Evolutionary conservation across 1,139 yeast genomes (phyloP).

Genomic region (Kodamaea derodonti): DNA sequence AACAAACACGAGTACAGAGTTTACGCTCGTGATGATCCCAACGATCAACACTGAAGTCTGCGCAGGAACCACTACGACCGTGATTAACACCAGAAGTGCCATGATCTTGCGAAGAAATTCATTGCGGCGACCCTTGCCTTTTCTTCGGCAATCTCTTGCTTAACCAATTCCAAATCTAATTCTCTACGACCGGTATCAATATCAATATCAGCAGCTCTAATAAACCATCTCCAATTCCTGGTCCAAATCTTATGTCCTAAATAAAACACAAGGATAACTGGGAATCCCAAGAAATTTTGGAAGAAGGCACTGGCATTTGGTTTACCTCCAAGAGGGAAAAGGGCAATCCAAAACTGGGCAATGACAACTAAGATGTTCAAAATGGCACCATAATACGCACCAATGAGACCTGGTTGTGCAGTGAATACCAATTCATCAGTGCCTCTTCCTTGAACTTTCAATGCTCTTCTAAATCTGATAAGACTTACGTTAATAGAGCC

Average conservation of each 20-base stretch:
- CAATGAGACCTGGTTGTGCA: constrained; percentile 30
- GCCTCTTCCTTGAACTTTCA: constrained; percentile 29
- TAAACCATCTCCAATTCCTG: constrained; percentile 38
- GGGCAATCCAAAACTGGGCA: constrained; percentile 43
- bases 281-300: constrained; percentile 51
- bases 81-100: constrained; percentile 46
- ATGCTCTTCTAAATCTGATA: constrained; percentile 33
- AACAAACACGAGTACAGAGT: too few relatives aligned
- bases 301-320: constrained; percentile 44
- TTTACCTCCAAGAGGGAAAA: constrained; percentile 32
- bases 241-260: constrained; percentile 48
- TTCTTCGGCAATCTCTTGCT: constrained; percentile 50
- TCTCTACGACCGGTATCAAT: constrained; percentile 53
- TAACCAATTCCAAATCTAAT: constrained; percentile 48
- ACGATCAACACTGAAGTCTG: too few relatives aligned
- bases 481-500: constrained; percentile 33
- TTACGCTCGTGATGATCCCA: too few relatives aligned
- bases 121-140: constrained; percentile 29
- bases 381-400: constrained; percentile 27
- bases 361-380: constrained; percentile 28
- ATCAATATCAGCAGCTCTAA: constrained; percentile 47
- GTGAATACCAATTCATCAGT: constrained; percentile 28
- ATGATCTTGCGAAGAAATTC: constrained; percentile 29
- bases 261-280: constrained; percentile 47
- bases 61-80: too few relatives aligned